A percentile compares a stretch with the other conserved stretches of the same genome.
phyloP scores from a whole-genome alignment of 2,329 filamentous ascomycete genomes.

The Hypoxylon sp. region DNA sequence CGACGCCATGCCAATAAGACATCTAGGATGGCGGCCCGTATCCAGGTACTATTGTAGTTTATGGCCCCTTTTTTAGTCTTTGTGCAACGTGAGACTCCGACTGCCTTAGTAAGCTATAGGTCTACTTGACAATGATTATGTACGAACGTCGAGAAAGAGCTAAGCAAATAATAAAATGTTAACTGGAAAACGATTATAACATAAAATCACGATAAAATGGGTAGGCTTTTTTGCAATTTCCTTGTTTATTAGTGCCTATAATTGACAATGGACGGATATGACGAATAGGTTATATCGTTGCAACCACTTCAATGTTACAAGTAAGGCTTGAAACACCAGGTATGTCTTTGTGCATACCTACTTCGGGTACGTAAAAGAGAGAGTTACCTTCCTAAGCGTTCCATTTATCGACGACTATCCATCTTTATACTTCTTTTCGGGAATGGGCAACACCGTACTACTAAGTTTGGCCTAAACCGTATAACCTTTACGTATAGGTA shows the following conservation, averaged over 20 bases:
- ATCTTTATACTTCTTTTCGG: not conserved
- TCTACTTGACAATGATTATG: not conserved
- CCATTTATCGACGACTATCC: not conserved
- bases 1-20: slow-evolving; percentile 2
- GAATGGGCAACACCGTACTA: not conserved
- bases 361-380: too few species aligned
- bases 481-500: not conserved
- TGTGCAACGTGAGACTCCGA: not conserved
- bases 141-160: not conserved
- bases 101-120: slow-evolving; percentile 19
- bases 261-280: too few species aligned
- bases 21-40: not conserved
- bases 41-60: too few species aligned
- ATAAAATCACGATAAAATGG: too few species aligned
- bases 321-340: too few species aligned
- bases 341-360: too few species aligned
- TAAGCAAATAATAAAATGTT: not conserved
- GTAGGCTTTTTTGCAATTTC: too few species aligned
- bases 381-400: too few species aligned
- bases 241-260: too few species aligned
- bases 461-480: not conserved
- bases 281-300: too few species aligned
- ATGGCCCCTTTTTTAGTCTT: slow-evolving; percentile 6
- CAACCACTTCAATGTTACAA: too few species aligned
- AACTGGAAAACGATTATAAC: not conserved